Evolutionary conservation across 306 rosid species (phyloP).

Genomic region (Prunus salicina): DNA sequence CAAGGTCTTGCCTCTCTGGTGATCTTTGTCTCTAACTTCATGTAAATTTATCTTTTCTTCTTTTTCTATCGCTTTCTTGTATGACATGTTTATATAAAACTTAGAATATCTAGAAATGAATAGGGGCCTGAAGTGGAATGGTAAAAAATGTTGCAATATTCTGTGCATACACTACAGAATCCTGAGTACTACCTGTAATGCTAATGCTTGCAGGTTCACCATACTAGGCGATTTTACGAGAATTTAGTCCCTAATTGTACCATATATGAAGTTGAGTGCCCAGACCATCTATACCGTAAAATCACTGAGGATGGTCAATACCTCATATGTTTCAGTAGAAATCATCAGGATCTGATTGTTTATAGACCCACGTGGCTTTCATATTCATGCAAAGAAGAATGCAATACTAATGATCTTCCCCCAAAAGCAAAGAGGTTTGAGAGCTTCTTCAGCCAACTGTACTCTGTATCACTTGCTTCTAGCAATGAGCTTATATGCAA

Average conservation of each 20-base stretch:
- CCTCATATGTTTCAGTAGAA: constrained; percentile 86
- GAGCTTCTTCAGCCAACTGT: constrained; percentile 77
- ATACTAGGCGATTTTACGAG: constrained; percentile 81
- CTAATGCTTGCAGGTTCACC: constrained; percentile 70
- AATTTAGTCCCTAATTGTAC: constrained; percentile 88
- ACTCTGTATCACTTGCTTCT: constrained; percentile 74
- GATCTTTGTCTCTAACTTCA: background rate
- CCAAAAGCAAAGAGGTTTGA: constrained; percentile 68
- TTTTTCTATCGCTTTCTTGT: background rate
- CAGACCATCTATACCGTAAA: constrained; percentile 83
- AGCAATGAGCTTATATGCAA: constrained; percentile 82
- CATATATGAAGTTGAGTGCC: constrained; percentile 82
- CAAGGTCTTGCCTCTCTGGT: background rate
- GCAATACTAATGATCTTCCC: constrained; percentile 71
- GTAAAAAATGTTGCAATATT: constrained; percentile 9
- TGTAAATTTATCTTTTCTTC: background rate
- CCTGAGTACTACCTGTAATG: constrained; percentile 41
- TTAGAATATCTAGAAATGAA: background rate
- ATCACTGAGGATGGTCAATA: constrained; percentile 95
- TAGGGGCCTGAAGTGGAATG: background rate
- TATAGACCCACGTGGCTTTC: constrained; percentile 91
- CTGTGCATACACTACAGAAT: constrained; percentile 40
- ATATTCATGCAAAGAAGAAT: constrained; percentile 80
- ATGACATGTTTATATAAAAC: background rate
- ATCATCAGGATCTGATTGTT: constrained; percentile 73